Percentiles rank a stretch among this genome's conserved stretches.
Conservation (phyloP, 306 rosid species). For the Corylus heterophylla region DNA sequence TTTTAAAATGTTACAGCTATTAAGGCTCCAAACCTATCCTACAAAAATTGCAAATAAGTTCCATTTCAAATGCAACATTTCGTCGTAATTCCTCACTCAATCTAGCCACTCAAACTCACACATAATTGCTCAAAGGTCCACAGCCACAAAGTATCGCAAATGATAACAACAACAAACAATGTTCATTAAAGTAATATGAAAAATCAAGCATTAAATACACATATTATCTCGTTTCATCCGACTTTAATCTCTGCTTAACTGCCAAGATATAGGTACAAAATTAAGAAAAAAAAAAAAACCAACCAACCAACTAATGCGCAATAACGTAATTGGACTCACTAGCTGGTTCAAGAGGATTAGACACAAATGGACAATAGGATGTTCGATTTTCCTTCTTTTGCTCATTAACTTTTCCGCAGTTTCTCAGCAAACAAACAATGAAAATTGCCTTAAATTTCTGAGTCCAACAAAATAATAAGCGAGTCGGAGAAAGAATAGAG, state of each 20-base stretch:
- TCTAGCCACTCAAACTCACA: neutral
- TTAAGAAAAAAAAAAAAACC: neutral
- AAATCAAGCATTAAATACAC: neutral
- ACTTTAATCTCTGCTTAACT: neutral
- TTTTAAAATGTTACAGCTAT: neutral
- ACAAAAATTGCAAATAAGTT: neutral
- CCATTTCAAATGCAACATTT: neutral
- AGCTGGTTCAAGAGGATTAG: neutral
- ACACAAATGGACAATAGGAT: neutral
- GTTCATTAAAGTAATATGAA: neutral
- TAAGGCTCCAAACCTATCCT: neutral
- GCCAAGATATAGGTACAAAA: neutral
- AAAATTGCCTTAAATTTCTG: neutral
- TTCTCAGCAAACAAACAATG: conserved; percentile 27
- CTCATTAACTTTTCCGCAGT: neutral
- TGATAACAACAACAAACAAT: neutral
- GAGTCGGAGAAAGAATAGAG: conserved; percentile 4
- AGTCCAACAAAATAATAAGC: neutral
- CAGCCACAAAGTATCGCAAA: neutral
- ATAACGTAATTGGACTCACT: neutral
- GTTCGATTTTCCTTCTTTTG: neutral
- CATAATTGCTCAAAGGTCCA: neutral
- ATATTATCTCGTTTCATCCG: neutral
- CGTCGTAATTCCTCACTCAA: neutral
- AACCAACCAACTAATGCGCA: neutral